A percentile compares a stretch with the other conserved stretches of the same genome.
Evolutionary conservation across 805 yeast species (phyloP).

Genomic region (Nakazawaea ambrosiae): DNA sequence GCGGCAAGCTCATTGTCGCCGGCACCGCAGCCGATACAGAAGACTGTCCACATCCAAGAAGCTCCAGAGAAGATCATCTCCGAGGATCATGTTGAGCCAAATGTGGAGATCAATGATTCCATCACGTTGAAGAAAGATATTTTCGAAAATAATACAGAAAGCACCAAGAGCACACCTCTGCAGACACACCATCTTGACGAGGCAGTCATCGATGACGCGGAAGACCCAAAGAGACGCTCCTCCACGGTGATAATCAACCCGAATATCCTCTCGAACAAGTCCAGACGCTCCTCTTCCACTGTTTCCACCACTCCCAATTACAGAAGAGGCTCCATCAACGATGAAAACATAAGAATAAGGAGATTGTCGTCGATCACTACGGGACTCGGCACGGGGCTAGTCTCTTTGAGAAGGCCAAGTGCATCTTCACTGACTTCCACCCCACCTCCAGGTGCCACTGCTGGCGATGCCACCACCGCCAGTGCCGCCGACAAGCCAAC

Average conservation of each 20-base stretch:
- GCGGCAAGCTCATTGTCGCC: slow-evolving; percentile 15
- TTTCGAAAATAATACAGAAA: not conserved
- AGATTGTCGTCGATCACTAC: slow-evolving; percentile 14
- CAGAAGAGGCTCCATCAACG: slow-evolving; percentile 4
- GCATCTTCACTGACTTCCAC: slow-evolving; percentile 8
- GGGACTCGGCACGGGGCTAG: slow-evolving; percentile 11
- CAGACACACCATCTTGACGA: not conserved
- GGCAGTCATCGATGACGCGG: slow-evolving; percentile 1
- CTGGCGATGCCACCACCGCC: not conserved
- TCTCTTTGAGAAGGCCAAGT: slow-evolving; percentile 9
- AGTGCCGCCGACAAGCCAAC: not conserved
- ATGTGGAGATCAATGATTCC: too few species aligned
- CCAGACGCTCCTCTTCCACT: slow-evolving; percentile 1
- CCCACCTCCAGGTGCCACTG: not conserved
- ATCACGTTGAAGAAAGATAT: slow-evolving; percentile 6
- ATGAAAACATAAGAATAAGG: slow-evolving; percentile 12
- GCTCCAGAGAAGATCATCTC: not conserved
- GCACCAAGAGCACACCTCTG: not conserved
- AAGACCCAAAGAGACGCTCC: slow-evolving; percentile 2
- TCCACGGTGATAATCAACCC: slow-evolving; percentile 8
- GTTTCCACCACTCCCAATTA: not conserved
- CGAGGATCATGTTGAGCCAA: too few species aligned
- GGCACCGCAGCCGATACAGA: slow-evolving; percentile 5
- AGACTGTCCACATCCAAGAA: slow-evolving; percentile 11
- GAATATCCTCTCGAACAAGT: not conserved